Evolutionary conservation across 2,329 filamentous ascomycete genomes (phyloP), one percentile per base, ranked within the genome.

Genomic region (Fusarium solani-melongenae): DNA sequence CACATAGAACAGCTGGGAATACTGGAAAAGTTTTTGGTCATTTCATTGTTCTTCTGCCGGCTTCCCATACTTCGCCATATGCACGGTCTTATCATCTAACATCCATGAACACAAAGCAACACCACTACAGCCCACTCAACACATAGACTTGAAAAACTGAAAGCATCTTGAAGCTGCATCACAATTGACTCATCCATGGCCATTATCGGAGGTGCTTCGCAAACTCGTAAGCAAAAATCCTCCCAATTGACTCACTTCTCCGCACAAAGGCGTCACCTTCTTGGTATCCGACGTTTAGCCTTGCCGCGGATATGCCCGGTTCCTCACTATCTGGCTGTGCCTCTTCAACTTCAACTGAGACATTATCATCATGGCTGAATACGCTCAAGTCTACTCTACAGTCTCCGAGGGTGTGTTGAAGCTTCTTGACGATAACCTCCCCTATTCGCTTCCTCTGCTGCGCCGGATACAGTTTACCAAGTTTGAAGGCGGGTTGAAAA

Each of bases 391-490:
- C n/a, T 83, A 82, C 61, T 72, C 76, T 6, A 53, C 72, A 5
- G 78, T 81, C 6, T 80, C 84, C 0, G 70, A 65, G 12, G 71
- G 70, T 69, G 80, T 92, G 46, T 77, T 89, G n/a, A 64, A 74
- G 3, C 84, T 88, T 14, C 85, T 93, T 0, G 76, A 80, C 29
- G 76, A 80, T 4, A 84, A 88, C 36, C 81, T 92, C 10, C 92
- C 92, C 0, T 82, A 87, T 73, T 89, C 90, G 6, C 82, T 93
- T 15, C 86, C 89, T 7, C 81, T 93, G 6, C 84, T 91, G 53
- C 88, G 92, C n/a, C 86, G 92, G 3, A 82, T 93, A 6, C 89
- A 92, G 69, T 91, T 90, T 78, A 83, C 86, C 24, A 83, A 78
- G n/a, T 80, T 83, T 39, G 78, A 81, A 0, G 80, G 80, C 31